Conservation (phyloP, 176 grass and related monocot genomes). For the Calamus simplicifolius region DNA sequence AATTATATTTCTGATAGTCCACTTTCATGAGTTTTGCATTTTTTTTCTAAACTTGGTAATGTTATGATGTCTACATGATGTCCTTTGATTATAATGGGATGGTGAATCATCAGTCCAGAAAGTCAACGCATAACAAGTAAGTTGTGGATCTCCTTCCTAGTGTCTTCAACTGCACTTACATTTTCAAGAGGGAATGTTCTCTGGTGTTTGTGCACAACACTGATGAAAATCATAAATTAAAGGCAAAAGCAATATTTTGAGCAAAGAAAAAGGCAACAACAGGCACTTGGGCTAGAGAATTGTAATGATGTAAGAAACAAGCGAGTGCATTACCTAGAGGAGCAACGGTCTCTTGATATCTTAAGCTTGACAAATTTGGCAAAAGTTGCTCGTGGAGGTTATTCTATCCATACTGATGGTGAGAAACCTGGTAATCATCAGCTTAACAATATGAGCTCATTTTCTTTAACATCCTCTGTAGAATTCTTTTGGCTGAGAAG, state of each 20-base stretch:
- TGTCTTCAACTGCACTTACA: background rate
- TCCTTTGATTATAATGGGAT: slow-evolving; percentile 21
- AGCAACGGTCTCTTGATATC: slow-evolving; percentile 67
- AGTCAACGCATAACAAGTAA: slow-evolving; percentile 81
- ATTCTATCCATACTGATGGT: slow-evolving; percentile 26
- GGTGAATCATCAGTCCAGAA: slow-evolving; percentile 52
- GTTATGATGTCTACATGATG: background rate
- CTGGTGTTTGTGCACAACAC: no score
- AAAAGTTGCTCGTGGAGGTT: slow-evolving; percentile 26
- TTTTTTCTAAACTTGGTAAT: slow-evolving; percentile 1
- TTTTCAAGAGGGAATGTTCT: no score
- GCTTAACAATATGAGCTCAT: no score
- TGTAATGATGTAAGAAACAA: slow-evolving; percentile 21
- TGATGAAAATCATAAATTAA: background rate
- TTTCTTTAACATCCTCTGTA: slow-evolving; percentile 12
- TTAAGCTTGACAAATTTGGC: slow-evolving; percentile 62
- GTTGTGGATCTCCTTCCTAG: background rate
- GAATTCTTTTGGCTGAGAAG: background rate
- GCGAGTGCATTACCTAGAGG: slow-evolving; percentile 27
- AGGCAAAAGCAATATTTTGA: slow-evolving; percentile 98
- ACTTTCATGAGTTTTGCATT: background rate
- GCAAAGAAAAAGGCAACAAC: slow-evolving; percentile 72
- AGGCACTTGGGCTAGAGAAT: slow-evolving; percentile 27
- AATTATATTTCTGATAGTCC: background rate
- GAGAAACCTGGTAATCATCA: background rate